Evolutionary conservation across 78 protist species (phyloP).

Genomic region (Bigelowiella natans): DNA sequence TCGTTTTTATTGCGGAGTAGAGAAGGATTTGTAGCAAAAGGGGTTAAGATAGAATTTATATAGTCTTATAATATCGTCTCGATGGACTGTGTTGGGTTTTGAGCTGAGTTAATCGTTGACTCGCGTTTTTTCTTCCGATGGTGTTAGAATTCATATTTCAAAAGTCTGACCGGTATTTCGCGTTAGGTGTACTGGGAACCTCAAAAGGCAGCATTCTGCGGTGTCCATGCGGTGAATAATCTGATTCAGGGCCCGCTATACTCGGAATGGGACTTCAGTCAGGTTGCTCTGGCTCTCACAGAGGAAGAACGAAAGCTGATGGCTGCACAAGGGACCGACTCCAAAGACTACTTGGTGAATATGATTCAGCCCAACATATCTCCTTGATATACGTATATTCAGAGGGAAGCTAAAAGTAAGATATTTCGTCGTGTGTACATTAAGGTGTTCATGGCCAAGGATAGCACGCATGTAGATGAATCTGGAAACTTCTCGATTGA

Average conservation of each 20-base stretch:
- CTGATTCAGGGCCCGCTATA: neutral
- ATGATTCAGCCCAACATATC: neutral
- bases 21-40: no score
- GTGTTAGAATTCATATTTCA: no score
- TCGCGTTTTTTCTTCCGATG: no score
- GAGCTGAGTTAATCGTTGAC: no score
- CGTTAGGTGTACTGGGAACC: neutral
- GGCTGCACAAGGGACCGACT: neutral
- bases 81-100: no score
- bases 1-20: no score
- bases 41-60: no score
- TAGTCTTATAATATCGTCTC: no score
- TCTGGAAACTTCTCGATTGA: neutral
- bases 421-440: no score
- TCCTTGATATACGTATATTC: neutral
- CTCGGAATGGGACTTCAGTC: neutral
- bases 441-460: neutral
- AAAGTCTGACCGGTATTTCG: no score
- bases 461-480: neutral
- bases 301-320: neutral
- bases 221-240: neutral
- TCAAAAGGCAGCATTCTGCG: neutral
- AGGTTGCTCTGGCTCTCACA: neutral
- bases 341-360: neutral
- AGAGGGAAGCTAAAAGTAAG: no score